Conservation (phyloP, 257 asterid genomes). For the Schizonepeta tenuifolia region DNA sequence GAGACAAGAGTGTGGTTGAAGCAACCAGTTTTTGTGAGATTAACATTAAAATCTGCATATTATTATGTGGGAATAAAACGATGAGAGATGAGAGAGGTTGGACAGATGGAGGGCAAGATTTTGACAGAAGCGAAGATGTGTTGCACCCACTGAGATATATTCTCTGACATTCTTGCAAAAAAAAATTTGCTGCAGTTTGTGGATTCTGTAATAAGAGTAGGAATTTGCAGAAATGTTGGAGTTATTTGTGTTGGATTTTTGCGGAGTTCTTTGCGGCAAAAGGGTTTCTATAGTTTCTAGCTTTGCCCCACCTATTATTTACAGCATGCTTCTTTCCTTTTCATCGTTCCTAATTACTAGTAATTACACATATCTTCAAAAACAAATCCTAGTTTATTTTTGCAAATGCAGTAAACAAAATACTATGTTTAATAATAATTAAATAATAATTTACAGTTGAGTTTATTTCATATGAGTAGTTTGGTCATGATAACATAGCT, state of each 20-base stretch:
- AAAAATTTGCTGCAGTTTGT: neutral
- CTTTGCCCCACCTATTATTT: conserved; percentile 7
- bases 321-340: neutral
- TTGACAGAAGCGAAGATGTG: conserved; percentile 36
- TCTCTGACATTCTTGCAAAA: conserved; percentile 46
- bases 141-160: conserved; percentile 46
- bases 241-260: conserved; percentile 23
- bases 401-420: too few relatives aligned
- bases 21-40: conserved; percentile 41
- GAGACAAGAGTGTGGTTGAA: conserved; percentile 64
- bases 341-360: too few relatives aligned
- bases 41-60: conserved; percentile 38
- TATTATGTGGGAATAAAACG: conserved; percentile 29
- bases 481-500: too few relatives aligned
- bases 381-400: too few relatives aligned
- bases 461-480: too few relatives aligned
- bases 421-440: too few relatives aligned
- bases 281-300: conserved; percentile 27
- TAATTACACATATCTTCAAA: neutral
- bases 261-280: conserved; percentile 25
- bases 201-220: neutral
- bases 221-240: conserved; percentile 23
- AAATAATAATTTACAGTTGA: too few relatives aligned
- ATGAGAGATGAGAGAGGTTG: conserved; percentile 33
- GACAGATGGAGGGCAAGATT: conserved; percentile 35